These are phyloP conservation scores for Leishmania aethiopica DNA, from an alignment of 208 protist species.

Conservation along the genomic window DNA sequence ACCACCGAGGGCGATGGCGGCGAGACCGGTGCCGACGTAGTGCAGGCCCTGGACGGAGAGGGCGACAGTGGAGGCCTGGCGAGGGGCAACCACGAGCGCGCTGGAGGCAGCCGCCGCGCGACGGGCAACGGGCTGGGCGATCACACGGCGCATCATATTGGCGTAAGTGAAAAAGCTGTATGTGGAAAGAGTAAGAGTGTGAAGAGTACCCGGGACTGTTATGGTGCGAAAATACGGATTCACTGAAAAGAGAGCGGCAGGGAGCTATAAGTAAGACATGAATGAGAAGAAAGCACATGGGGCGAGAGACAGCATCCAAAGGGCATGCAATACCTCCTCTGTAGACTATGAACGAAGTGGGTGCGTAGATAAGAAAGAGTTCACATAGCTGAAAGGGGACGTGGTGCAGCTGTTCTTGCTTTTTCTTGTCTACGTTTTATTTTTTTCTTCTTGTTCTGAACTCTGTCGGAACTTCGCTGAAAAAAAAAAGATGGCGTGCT, in stretches of 20 bases:
- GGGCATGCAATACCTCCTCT: background rate
- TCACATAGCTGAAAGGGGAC: background rate
- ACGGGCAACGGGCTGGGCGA: slow-evolving; percentile 62
- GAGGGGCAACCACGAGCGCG: slow-evolving; percentile 49
- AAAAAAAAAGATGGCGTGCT: background rate
- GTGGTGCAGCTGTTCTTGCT: background rate
- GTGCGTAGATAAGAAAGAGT: background rate
- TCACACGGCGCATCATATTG: slow-evolving; percentile 88
- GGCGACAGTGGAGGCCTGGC: slow-evolving; percentile 82
- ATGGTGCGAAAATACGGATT: background rate
- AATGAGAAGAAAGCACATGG: background rate
- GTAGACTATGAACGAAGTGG: background rate
- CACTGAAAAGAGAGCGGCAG: background rate
- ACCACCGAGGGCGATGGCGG: slow-evolving; percentile 90
- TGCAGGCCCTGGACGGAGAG: slow-evolving; percentile 91
- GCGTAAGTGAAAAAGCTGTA: background rate
- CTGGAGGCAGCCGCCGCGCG: slow-evolving; percentile 42
- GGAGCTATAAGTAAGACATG: background rate
- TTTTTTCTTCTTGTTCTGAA: background rate
- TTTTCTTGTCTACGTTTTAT: background rate
- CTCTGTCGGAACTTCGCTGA: background rate
- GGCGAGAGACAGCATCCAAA: background rate
- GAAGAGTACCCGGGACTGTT: background rate
- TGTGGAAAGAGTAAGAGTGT: slow-evolving; percentile 2
- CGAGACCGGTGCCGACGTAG: slow-evolving; percentile 92